phyloP scores from a whole-genome alignment of 768 basidiomycete genomes.

The Neoboletus brunneissimus region DNA sequence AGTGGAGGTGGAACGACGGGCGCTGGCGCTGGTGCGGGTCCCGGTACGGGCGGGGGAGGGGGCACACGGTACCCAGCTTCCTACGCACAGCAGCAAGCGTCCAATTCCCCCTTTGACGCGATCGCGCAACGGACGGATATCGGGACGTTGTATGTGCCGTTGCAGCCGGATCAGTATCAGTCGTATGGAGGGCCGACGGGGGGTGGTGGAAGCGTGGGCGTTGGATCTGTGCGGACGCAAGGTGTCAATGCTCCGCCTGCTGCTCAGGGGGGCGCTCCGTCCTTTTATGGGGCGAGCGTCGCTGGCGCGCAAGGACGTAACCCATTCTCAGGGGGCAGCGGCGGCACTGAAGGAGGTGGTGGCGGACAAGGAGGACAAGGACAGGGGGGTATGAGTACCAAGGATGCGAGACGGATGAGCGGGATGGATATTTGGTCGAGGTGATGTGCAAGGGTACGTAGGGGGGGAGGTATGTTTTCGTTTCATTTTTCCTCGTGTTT shows the following conservation, averaged over 20 bases:
- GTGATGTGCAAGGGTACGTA: conserved; percentile 39
- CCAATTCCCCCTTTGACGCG: conserved; percentile 53
- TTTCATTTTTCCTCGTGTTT: not conserved
- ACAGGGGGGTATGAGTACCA: conserved; percentile 39
- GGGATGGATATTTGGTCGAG: conserved; percentile 76
- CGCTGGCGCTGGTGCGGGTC: not conserved
- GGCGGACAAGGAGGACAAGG: conserved; percentile 26
- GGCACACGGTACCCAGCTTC: conserved; percentile 56
- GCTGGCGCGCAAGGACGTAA: conserved; percentile 46
- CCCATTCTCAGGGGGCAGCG: conserved; percentile 32
- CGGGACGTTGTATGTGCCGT: conserved; percentile 69
- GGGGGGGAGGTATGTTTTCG: not conserved
- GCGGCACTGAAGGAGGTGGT: conserved; percentile 30
- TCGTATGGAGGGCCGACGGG: conserved; percentile 42
- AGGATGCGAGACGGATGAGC: conserved; percentile 59
- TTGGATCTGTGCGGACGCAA: conserved; percentile 40
- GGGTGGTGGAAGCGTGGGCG: conserved; percentile 29
- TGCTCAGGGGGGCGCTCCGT: conserved; percentile 37
- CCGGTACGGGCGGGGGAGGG: conserved; percentile 2
- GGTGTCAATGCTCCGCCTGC: conserved; percentile 30
- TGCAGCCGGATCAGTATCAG: conserved; percentile 80
- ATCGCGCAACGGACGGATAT: conserved; percentile 63
- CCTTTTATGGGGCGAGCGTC: conserved; percentile 65
- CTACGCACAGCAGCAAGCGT: conserved; percentile 45
- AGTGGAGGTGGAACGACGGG: not conserved